Evolutionary conservation across 768 basidiomycete species (phyloP), one percentile per base, ranked within the genome.

Genomic region (Termitomyces sp.): DNA sequence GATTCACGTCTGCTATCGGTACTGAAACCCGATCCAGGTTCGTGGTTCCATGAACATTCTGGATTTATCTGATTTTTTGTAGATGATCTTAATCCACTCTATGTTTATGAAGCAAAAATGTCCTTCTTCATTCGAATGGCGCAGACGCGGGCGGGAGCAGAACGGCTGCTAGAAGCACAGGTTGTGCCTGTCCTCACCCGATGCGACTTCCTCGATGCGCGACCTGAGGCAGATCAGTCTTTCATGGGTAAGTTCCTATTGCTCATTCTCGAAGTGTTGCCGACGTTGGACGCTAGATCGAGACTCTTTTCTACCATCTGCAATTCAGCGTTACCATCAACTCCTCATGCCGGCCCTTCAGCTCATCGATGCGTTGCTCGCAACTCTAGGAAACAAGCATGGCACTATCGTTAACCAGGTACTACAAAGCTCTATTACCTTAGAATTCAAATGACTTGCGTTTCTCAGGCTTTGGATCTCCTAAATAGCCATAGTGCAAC

Each of bases 21-120:
- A 14, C 77, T 98, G 29, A 87, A 87, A 63, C 90, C 94, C 24
- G 94, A 98, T 73, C 93, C 95, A 51, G 90, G 95, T 96, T 64
- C 32, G 84, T 65, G 31, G 53, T 48, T 32, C 32, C 37, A 43
- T 46, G 31, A 26, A 5, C 26, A 26, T 51, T 31, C 13, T 18
- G 26, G 32, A 34, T 44, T 46, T 50, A 53, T 41, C 29, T 42
- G 13, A 31, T 39, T 20, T 37, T 55, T 56, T 59, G 0, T 62
- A 96, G 96, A 92, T 61, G 91, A 94, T 58, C 72, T 98, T 31
- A 95, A 96, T 65, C 79, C 92, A 0, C 76, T 95, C 41, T 98
- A 97, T 71, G 90, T 98, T 14, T 98, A 94, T 64, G 96, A 98
- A 68, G 84, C 94, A 14, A 96, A 96, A 72, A 87, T 96, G 84